Evolutionary conservation across 441 rosid genomes (phyloP).

Genomic region (Syzygium syzygioides): DNA sequence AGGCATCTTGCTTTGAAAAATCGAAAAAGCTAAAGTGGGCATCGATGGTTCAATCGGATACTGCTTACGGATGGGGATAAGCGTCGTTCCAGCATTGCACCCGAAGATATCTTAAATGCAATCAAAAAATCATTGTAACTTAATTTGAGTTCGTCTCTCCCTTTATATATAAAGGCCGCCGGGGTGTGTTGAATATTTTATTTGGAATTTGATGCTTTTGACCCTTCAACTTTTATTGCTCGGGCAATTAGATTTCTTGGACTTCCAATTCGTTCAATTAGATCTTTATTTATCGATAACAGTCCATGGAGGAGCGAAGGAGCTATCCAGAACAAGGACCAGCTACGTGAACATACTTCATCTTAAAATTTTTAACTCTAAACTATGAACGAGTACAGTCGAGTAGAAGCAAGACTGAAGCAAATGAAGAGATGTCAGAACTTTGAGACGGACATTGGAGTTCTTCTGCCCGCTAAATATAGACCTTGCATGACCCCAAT

Average conservation of each 20-base stretch:
- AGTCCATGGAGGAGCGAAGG: too few relatives aligned
- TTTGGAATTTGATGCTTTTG: too few relatives aligned
- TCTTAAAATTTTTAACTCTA: too few relatives aligned
- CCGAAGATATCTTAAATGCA: not conserved
- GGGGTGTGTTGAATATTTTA: too few relatives aligned
- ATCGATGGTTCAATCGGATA: rapidly evolving
- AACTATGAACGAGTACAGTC: too few relatives aligned
- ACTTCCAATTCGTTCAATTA: too few relatives aligned
- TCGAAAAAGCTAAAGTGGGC: not conserved
- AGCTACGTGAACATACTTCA: too few relatives aligned
- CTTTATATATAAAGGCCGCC: too few relatives aligned
- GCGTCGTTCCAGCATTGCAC: not conserved
- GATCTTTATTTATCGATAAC: too few relatives aligned
- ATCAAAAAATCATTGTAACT: rapidly evolving
- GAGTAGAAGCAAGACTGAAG: not conserved
- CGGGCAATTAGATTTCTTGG: too few relatives aligned
- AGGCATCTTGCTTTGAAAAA: not conserved
- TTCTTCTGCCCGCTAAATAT: not conserved
- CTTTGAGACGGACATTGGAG: not conserved
- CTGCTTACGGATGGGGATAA: not conserved
- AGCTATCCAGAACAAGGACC: too few relatives aligned
- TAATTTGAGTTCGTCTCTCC: not conserved
- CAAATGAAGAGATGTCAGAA: not conserved
- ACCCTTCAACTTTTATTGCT: too few relatives aligned
- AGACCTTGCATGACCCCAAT: not conserved